These are phyloP conservation scores for Saprolegnia parasitica DNA, from an alignment of 352 stramenopile species.

Conservation along the genomic window DNA sequence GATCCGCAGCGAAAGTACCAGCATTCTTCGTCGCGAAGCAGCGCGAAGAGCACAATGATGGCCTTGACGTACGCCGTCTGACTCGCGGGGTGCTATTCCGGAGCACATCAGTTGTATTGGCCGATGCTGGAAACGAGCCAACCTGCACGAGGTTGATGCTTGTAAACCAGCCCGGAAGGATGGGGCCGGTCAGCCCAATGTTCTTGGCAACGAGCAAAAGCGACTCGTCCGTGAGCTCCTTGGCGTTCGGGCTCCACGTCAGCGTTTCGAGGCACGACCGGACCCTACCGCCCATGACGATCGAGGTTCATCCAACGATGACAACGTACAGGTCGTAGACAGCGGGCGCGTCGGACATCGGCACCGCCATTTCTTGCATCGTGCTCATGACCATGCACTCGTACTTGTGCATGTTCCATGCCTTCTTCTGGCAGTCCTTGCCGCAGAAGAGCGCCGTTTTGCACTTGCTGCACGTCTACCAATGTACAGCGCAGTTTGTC, in stretches of 20 bases:
- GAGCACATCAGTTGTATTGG: neutral
- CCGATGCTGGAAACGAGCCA: neutral
- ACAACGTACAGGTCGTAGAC: slow-evolving; percentile 1
- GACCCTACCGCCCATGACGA: slow-evolving; percentile 34
- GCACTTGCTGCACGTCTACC: slow-evolving; percentile 55
- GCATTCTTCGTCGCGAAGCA: slow-evolving; percentile 66
- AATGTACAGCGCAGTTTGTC: neutral
- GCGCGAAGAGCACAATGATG: slow-evolving; percentile 49
- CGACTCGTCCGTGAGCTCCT: slow-evolving; percentile 39
- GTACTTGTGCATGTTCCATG: slow-evolving; percentile 53
- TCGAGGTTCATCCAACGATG: neutral
- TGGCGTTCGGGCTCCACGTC: slow-evolving; percentile 36
- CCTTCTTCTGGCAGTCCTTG: slow-evolving; percentile 53
- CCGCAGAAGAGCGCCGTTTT: slow-evolving; percentile 58
- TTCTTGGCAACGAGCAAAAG: slow-evolving; percentile 50
- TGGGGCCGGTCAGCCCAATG: slow-evolving; percentile 40
- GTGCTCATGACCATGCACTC: slow-evolving; percentile 58
- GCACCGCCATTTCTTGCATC: slow-evolving; percentile 36
- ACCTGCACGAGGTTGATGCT: slow-evolving; percentile 50
- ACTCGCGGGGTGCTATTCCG: slow-evolving; percentile 13
- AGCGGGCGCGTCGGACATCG: neutral
- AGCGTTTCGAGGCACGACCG: slow-evolving; percentile 38
- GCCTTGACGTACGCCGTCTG: slow-evolving; percentile 35
- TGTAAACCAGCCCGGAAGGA: slow-evolving; percentile 68
- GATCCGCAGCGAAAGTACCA: too few relatives aligned